These are phyloP conservation scores for Suillus plorans DNA, from an alignment of 768 basidiomycete genomes.

Conservation along the genomic window DNA sequence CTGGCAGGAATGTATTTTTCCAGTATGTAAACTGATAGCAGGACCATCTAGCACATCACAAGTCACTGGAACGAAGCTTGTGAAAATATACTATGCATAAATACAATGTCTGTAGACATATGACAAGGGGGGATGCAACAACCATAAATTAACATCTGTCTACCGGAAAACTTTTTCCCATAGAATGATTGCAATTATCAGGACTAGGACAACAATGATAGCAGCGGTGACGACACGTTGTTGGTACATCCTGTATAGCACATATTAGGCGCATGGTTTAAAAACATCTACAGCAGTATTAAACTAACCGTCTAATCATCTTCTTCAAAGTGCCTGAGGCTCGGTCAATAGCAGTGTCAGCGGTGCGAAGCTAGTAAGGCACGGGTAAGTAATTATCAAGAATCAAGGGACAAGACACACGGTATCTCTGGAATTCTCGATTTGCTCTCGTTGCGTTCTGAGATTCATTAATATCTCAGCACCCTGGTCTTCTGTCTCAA, in stretches of 20 bases:
- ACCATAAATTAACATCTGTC: conserved; percentile 15
- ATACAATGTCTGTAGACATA: conserved; percentile 20
- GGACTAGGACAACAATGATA: conserved; percentile 81
- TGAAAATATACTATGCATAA: conserved; percentile 26
- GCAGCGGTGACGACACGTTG: conserved; percentile 85
- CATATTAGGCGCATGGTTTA: conserved; percentile 23
- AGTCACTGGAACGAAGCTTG: not conserved
- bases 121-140: conserved; percentile 15
- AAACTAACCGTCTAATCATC: conserved; percentile 89
- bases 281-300: conserved; percentile 7
- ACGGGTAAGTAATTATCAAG: not conserved
- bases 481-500: conserved; percentile 96
- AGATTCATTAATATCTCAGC: conserved; percentile 88
- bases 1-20: conserved; percentile 34
- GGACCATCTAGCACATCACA: conserved; percentile 20
- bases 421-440: conserved; percentile 89
- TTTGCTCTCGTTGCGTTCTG: conserved; percentile 87
- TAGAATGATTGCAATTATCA: conserved; percentile 79
- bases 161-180: conserved; percentile 72
- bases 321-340: conserved; percentile 91
- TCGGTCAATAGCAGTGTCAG: conserved; percentile 86
- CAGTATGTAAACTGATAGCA: conserved; percentile 18
- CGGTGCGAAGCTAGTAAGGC: conserved; percentile 65
- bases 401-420: conserved; percentile 36
- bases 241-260: conserved; percentile 85